Percentiles rank a stretch among this genome's conserved stretches.
Evolutionary conservation across 2,329 filamentous ascomycete genomes (phyloP).

Genomic region (Alternaria ventricosa): DNA sequence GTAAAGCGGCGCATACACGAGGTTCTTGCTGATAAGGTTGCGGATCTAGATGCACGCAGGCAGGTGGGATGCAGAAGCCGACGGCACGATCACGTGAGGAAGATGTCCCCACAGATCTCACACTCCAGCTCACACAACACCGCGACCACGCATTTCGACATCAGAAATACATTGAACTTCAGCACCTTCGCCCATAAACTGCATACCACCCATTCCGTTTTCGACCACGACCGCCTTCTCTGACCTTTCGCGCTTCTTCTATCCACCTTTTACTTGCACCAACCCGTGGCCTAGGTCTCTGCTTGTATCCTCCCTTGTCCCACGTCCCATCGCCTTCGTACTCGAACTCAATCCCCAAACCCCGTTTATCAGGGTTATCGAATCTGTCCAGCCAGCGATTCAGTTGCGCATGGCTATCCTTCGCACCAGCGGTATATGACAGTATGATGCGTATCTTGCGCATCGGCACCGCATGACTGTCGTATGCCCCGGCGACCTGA

Average conservation of each 20-base stretch:
- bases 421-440: constrained; percentile 6
- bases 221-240: neutral
- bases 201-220: neutral
- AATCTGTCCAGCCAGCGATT: constrained; percentile 20
- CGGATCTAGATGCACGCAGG: neutral
- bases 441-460: constrained; percentile 10
- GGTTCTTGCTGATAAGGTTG: neutral
- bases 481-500: neutral
- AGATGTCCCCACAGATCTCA: neutral
- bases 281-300: neutral
- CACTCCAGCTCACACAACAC: neutral
- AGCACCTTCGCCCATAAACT: neutral
- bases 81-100: neutral
- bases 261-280: constrained; percentile 3
- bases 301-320: constrained; percentile 3
- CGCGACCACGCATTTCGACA: neutral
- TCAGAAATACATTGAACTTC: neutral
- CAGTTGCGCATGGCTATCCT: constrained; percentile 10
- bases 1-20: constrained; percentile 7
- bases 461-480: neutral
- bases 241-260: neutral
- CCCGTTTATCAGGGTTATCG: constrained; percentile 10
- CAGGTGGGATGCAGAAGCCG: too few species aligned
- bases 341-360: constrained; percentile 10
- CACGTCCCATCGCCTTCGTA: constrained; percentile 7